Evolutionary conservation across 768 basidiomycete species (phyloP), one percentile per base, ranked within the genome.

Genomic region (Crassisporium funariophilum): DNA sequence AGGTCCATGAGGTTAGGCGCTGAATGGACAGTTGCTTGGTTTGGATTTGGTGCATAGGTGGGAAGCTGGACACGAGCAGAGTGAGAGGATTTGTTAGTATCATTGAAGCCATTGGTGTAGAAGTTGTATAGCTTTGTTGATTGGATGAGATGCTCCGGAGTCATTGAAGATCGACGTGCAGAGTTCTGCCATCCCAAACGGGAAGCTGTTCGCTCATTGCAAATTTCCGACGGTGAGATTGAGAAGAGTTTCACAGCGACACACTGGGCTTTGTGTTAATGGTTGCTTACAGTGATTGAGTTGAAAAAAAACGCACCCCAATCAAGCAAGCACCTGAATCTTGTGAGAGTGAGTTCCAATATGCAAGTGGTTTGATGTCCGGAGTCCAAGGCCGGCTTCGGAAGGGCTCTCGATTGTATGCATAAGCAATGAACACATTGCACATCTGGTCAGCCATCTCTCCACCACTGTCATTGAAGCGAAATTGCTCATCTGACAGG

Each of bases 401-500:
- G 13, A 29, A 29, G 13, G 27, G 27, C 13, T 29, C 27, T 13
- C 13, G 7, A 13, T 29, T 29, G 27, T 29, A 29, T 29, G 27
- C 27, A 29, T 29, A 29, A 13, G 27, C 27, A 29, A 29, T 7
- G 13, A 29, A 29, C 27, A 44, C 12, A 6, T n/a, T n/a, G n/a
- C n/a, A n/a, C n/a, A n/a, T n/a, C n/a, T n/a, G n/a, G n/a, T n/a
- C n/a, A 15, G 38, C 50, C n/a, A 54, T 52, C 5, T 48, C 44
- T 23, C 25, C 41, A 1, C 50, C 52, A 0, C 11, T n/a, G 24
- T 46, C 51, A 4, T 49, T 29, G 4, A 50, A 42, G 10, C 57
- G 48, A 2, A 23, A 16, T 24, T 55, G 57, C 24, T 62, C 60
- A 15, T 52, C 58, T 38, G 50, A 39, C 8, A 60, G 41, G 16